A percentile compares a stretch with the other conserved stretches of the same genome.
Conservation (phyloP, 2,329 filamentous ascomycete genomes). For the Aspergillus floridensis region DNA sequence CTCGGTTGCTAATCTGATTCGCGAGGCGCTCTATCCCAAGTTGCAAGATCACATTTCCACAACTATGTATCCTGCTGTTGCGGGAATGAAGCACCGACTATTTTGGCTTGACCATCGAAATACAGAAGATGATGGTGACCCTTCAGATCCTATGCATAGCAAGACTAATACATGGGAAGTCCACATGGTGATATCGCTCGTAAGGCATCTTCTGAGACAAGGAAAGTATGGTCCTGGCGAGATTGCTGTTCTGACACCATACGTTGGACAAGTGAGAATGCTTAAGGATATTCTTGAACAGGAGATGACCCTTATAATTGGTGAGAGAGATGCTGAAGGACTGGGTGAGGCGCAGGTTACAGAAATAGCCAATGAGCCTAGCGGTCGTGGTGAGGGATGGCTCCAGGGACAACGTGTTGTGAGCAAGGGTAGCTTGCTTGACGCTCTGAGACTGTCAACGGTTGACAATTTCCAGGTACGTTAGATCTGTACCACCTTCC, state of each 20-base stretch:
- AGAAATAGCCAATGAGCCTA: background rate
- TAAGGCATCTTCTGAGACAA: constrained; percentile 21
- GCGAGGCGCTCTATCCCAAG: constrained; percentile 2
- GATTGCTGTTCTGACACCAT: constrained; percentile 24
- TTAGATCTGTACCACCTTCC: background rate
- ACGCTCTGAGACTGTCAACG: constrained; percentile 3
- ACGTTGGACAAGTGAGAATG: constrained; percentile 17
- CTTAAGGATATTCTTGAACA: constrained; percentile 7
- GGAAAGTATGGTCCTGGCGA: constrained; percentile 21
- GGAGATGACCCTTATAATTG: constrained; percentile 4
- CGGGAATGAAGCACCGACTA: constrained; percentile 9
- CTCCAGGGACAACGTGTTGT: background rate
- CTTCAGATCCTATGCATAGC: constrained; percentile 10
- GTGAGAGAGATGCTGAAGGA: background rate
- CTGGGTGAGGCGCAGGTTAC: background rate
- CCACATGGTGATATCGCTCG: constrained; percentile 20
- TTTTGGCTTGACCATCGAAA: constrained; percentile 24
- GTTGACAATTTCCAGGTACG: constrained; percentile 14
- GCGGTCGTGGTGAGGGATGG: background rate
- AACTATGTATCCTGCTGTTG: background rate
- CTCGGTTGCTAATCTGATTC: constrained; percentile 2
- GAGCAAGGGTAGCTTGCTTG: background rate
- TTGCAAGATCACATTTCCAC: constrained; percentile 2
- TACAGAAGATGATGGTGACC: constrained; percentile 13
- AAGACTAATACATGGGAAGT: constrained; percentile 22